Conservation (phyloP, 2,329 filamentous ascomycete species). For the Epichloe festucae region DNA sequence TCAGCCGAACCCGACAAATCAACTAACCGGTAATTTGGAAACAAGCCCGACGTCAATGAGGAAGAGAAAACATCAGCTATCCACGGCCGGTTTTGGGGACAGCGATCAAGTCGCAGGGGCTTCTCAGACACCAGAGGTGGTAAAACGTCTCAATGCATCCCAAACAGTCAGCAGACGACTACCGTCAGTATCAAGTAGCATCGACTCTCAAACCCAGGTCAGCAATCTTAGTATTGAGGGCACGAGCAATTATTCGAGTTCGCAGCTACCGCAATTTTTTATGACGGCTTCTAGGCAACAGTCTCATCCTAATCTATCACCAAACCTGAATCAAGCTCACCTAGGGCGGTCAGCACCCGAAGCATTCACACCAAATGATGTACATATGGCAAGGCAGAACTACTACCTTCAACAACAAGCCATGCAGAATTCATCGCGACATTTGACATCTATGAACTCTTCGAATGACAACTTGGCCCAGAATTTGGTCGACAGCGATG, state of each 20-base stretch:
- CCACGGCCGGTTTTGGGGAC: neutral
- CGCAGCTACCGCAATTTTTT: conserved; percentile 2
- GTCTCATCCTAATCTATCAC: neutral
- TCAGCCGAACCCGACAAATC: neutral
- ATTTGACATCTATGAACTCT: neutral
- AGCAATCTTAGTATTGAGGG: neutral
- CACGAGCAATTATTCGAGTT: neutral
- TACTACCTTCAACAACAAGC: conserved; percentile 2
- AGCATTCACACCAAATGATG: neutral
- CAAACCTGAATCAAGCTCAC: neutral
- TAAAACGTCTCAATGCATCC: neutral
- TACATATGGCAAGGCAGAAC: neutral
- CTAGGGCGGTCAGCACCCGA: neutral
- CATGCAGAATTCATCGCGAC: neutral
- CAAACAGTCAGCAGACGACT: neutral
- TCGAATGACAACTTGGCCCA: neutral
- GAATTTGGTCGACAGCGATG: neutral
- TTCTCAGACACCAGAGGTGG: neutral
- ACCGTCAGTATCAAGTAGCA: neutral
- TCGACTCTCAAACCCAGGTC: neutral
- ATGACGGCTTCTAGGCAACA: neutral
- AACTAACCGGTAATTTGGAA: neutral
- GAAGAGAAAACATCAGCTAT: conserved; percentile 2
- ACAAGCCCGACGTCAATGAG: neutral
- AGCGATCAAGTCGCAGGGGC: neutral